Percentiles rank a stretch among this genome's conserved stretches.
Evolutionary conservation across 106 monocot genomes (phyloP).

Genomic region (Allium cepa): DNA sequence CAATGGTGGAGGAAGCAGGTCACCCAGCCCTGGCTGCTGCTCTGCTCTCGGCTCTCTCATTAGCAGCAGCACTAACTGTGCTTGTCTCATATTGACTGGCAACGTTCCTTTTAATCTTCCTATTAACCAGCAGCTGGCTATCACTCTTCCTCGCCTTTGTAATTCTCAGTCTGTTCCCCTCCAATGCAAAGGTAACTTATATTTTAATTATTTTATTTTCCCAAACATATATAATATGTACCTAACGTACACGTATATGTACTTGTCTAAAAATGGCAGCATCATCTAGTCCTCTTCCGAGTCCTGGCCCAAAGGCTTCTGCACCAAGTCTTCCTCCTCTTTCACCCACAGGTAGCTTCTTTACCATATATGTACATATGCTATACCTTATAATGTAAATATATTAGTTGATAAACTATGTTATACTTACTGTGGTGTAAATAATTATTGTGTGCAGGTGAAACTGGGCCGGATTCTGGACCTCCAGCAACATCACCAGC

Average conservation of each 20-base stretch:
- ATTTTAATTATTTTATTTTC: neutral
- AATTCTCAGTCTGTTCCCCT: conserved; percentile 43
- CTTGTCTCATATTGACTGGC: conserved; percentile 74
- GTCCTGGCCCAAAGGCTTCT: conserved; percentile 38
- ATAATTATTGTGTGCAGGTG: conserved; percentile 2
- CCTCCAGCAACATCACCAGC: conserved; percentile 8
- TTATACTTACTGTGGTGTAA: neutral
- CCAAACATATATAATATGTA: no score
- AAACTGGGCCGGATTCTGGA: neutral
- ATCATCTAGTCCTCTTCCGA: conserved; percentile 24
- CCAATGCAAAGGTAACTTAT: conserved; percentile 29
- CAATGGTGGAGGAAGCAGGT: conserved; percentile 54
- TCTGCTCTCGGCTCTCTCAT: conserved; percentile 35
- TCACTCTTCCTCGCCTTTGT: conserved; percentile 54
- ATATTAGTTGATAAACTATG: neutral
- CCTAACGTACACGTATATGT: neutral
- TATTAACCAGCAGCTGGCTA: conserved; percentile 54
- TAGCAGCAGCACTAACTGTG: conserved; percentile 43
- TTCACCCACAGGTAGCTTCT: conserved; percentile 33
- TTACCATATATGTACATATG: neutral
- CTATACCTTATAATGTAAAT: neutral
- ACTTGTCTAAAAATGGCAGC: conserved; percentile 21
- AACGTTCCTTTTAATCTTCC: conserved; percentile 71
- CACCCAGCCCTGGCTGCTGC: conserved; percentile 56
- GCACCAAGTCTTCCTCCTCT: conserved; percentile 25